These are phyloP conservation scores for Yamadazyma mexicana DNA, from an alignment of 1,139 yeast genomes.

Conservation along the genomic window DNA sequence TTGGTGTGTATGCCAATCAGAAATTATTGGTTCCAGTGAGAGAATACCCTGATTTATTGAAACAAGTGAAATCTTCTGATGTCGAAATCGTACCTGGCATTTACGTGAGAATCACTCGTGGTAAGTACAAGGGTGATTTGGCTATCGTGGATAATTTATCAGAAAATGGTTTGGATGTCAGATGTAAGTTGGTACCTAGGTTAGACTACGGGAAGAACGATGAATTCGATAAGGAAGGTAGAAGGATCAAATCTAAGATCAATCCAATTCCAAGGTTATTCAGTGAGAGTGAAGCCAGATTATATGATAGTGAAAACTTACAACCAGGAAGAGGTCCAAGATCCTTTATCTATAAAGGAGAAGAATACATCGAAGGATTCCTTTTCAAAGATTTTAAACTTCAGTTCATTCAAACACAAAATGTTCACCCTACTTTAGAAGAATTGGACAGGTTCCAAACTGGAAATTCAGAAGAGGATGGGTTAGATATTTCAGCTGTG, in stretches of 20 bases:
- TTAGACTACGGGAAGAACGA: constrained; percentile 81
- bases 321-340: constrained; percentile 74
- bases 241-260: constrained; percentile 52
- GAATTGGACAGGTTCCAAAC: constrained; percentile 83
- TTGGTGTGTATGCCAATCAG: constrained; percentile 70
- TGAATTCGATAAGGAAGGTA: constrained; percentile 57
- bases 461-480: constrained; percentile 67
- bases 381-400: constrained; percentile 83
- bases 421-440: constrained; percentile 83
- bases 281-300: constrained; percentile 66
- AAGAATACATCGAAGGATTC: constrained; percentile 88
- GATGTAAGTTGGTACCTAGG: constrained; percentile 89
- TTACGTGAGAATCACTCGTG: constrained; percentile 86
- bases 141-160: constrained; percentile 92
- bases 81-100: constrained; percentile 89
- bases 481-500: constrained; percentile 80
- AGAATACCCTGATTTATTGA: constrained; percentile 89
- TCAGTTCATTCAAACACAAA: constrained; percentile 76
- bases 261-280: constrained; percentile 87
- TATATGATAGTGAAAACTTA: constrained; percentile 58
- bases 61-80: constrained; percentile 87
- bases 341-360: constrained; percentile 75
- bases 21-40: constrained; percentile 91
- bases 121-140: constrained; percentile 88
- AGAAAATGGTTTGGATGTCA: constrained; percentile 91